Base-by-base conservation (phyloP, 2,329 filamentous ascomycete genomes). In the Exophiala sp. region DNA sequence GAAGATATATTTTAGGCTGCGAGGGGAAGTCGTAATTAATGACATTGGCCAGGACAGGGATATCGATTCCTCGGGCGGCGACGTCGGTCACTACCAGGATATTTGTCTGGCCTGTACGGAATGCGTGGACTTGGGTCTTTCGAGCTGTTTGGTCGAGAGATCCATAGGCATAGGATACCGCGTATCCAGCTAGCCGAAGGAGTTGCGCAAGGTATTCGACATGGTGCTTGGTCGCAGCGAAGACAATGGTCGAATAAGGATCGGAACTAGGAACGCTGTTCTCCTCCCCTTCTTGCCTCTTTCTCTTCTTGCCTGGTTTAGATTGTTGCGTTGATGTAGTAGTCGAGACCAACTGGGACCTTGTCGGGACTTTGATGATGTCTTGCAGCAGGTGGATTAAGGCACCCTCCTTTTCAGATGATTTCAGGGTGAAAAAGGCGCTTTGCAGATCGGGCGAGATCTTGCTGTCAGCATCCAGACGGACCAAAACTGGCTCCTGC, bases 21-120 rank as follows among this genome's bases (percentile, higher is more conserved):
- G 91, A 86, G 2, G 93, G 91, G 58, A 98, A 98, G 64, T 97
- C 91, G 69, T 95, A 98, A 73, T 98, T 97, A 73, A 98, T 91
- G 52, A 98, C 93, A 65, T 98, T 97, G 49, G 88, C 90, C 29
- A 98, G 77, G 40, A 96, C 80, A 0, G 93, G 93, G 59, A 98
- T 95, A 80, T 98, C 93, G 55, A 98, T 94, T 81, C 93, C 91
- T 75, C 93, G 80, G 18, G 93, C 93, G 11, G 93, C 93, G 46
- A 98, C 89, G 66, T 98, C 93, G 1, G 93, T 98, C 38, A 97
- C 91, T 2, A 98, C 90, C 7, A 98, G 72, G 41, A 98, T 89
- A 60, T 95, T 91, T 0, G 88, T 86, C 57, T 85, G 79, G 5
- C 93, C 93, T 19, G 76, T 77, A 52, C 94, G 79, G 67, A 98